phyloP scores from a whole-genome alignment of 2,329 filamentous ascomycete species.

The Dactylellina cionopaga region DNA sequence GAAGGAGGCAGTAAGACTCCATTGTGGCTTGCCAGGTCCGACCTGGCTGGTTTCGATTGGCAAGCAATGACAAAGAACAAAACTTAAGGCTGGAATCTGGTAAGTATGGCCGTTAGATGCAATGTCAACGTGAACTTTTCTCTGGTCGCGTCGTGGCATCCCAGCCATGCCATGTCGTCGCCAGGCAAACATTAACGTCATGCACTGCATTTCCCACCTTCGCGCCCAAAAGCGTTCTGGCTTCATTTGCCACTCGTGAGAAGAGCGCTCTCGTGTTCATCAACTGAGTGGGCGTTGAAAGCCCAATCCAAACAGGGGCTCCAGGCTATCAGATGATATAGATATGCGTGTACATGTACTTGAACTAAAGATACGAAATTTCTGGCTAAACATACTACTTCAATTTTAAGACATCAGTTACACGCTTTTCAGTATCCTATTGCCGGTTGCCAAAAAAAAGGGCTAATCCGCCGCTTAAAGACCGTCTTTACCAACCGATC shows the following conservation, averaged over 20 bases:
- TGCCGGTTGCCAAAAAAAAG: too few species aligned
- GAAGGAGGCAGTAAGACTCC: constrained; percentile 20
- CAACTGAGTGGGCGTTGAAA: not conserved
- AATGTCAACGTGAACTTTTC: constrained; percentile 29
- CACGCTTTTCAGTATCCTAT: too few species aligned
- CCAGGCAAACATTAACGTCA: not conserved
- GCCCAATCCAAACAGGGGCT: not conserved
- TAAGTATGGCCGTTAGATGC: constrained; percentile 25
- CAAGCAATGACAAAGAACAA: constrained; percentile 2
- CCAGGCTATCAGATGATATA: constrained; percentile 38
- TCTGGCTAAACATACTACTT: constrained; percentile 33
- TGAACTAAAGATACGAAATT: too few species aligned
- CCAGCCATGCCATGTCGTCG: not conserved
- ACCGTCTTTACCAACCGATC: constrained; percentile 5
- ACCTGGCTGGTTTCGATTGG: constrained; percentile 12
- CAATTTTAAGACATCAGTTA: too few species aligned
- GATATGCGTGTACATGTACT: too few species aligned
- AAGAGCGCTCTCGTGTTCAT: constrained; percentile 24
- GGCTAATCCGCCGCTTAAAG: too few species aligned
- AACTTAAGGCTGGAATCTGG: not conserved
- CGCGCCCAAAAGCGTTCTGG: too few species aligned
- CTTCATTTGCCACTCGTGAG: constrained; percentile 34
- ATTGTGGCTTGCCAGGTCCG: constrained; percentile 34
- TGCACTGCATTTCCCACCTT: not conserved
- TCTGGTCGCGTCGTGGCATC: constrained; percentile 26